A percentile compares a stretch with the other conserved stretches of the same genome.
phyloP scores from a whole-genome alignment of 148 eudicot genomes.

The Nyssa sinensis region DNA sequence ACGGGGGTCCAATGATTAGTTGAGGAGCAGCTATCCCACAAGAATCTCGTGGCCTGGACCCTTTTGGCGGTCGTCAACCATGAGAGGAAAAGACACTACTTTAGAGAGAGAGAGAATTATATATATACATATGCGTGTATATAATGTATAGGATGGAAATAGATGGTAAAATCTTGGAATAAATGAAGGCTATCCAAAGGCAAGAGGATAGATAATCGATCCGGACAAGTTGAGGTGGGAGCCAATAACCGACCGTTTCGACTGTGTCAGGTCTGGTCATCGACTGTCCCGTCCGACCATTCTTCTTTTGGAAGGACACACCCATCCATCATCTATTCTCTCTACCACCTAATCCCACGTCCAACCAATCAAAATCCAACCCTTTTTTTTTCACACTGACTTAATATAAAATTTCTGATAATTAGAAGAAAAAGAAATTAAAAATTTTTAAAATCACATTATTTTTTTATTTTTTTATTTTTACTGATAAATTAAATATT shows the following conservation, averaged over 20 bases:
- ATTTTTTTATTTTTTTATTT: too few species aligned
- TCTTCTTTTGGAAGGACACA: background rate
- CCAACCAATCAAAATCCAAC: too few species aligned
- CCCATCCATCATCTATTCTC: background rate
- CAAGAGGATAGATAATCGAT: background rate
- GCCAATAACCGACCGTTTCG: background rate
- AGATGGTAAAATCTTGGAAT: background rate
- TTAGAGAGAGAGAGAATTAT: too few species aligned
- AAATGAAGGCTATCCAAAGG: background rate
- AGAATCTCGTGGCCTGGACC: constrained; percentile 33
- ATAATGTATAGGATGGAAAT: background rate
- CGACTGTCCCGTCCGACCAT: background rate
- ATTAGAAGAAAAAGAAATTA: too few species aligned
- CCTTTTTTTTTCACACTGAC: too few species aligned
- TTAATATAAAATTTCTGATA: too few species aligned
- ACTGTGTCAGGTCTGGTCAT: background rate
- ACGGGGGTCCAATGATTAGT: constrained; percentile 19
- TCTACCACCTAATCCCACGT: background rate
- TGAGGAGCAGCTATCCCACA: constrained; percentile 4
- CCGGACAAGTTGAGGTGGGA: background rate
- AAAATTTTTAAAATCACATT: too few species aligned
- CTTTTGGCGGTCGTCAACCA: constrained; percentile 33
- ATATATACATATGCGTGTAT: too few species aligned
- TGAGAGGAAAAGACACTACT: background rate
- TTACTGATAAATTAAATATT: too few species aligned